These are phyloP conservation scores for Trametes elegans DNA, from an alignment of 768 basidiomycete genomes.

Conservation along the genomic window DNA sequence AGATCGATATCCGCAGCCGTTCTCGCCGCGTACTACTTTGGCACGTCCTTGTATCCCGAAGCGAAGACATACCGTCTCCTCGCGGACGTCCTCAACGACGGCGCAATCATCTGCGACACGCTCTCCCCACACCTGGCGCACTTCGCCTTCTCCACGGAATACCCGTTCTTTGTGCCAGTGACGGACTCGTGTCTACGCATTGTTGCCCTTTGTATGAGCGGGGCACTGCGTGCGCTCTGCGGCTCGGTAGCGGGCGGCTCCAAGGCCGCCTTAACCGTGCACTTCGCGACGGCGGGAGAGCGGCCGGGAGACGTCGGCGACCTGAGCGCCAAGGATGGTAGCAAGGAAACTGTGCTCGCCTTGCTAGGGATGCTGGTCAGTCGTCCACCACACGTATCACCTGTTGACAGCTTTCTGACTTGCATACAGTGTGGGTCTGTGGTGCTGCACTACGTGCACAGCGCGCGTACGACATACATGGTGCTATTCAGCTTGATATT, in stretches of 20 bases:
- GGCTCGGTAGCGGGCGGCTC: slow-evolving; percentile 66
- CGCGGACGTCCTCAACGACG: slow-evolving; percentile 66
- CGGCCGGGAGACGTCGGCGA: slow-evolving; percentile 67
- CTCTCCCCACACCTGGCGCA: slow-evolving; percentile 53
- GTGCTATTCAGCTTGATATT: slow-evolving; percentile 49
- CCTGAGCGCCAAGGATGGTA: slow-evolving; percentile 68
- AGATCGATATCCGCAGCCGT: no score
- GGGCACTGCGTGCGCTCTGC: slow-evolving; percentile 57
- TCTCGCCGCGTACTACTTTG: slow-evolving; percentile 56
- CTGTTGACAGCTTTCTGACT: not conserved
- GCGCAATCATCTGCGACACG: slow-evolving; percentile 56
- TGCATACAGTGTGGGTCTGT: slow-evolving; percentile 50
- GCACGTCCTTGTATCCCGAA: slow-evolving; percentile 65
- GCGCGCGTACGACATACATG: slow-evolving; percentile 46
- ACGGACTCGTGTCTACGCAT: slow-evolving; percentile 42
- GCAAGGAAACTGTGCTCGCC: slow-evolving; percentile 68
- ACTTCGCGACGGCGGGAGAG: slow-evolving; percentile 53
- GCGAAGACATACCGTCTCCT: slow-evolving; percentile 68
- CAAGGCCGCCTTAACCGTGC: slow-evolving; percentile 65
- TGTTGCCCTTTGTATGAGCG: slow-evolving; percentile 54
- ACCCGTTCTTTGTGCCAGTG: slow-evolving; percentile 33
- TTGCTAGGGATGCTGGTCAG: slow-evolving; percentile 67
- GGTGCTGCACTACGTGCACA: slow-evolving; percentile 55
- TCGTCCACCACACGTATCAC: not conserved
- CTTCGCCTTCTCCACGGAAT: slow-evolving; percentile 27